Evolutionary conservation across 2,329 filamentous ascomycete genomes (phyloP).

Genomic region (Cladosporium cucumerinum): DNA sequence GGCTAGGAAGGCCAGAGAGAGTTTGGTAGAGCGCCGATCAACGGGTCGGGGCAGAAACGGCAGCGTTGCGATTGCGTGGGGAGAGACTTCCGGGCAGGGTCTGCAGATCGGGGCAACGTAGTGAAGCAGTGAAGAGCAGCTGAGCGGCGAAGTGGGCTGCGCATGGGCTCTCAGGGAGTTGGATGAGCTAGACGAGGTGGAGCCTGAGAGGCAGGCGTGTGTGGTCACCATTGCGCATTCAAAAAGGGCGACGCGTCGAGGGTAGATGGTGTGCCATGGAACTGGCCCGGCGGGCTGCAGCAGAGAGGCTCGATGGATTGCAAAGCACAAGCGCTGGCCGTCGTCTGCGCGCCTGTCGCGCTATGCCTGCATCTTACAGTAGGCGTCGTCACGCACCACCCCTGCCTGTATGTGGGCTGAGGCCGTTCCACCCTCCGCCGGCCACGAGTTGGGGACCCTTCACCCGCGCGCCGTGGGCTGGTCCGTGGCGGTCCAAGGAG

Average conservation of each 20-base stretch:
- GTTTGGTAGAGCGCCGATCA: not conserved
- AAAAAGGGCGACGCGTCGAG: not conserved
- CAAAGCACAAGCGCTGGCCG: slow-evolving; percentile 3
- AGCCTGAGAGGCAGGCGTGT: not conserved
- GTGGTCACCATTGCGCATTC: not conserved
- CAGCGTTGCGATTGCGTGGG: not conserved
- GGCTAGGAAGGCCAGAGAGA: not conserved
- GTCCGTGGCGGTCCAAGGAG: not conserved
- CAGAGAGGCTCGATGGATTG: not conserved
- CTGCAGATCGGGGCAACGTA: not conserved
- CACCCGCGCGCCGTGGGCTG: not conserved
- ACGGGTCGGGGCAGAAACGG: slow-evolving; percentile 1
- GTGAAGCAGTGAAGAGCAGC: slow-evolving; percentile 4
- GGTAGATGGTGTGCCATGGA: not conserved
- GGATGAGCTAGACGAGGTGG: not conserved
- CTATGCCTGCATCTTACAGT: not conserved
- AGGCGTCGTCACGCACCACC: slow-evolving; percentile 2
- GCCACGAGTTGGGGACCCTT: not conserved
- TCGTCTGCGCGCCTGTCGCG: slow-evolving; percentile 4
- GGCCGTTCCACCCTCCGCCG: not conserved
- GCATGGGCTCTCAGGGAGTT: not conserved
- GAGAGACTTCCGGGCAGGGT: not conserved
- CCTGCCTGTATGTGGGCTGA: not conserved
- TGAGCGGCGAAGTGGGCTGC: not conserved
- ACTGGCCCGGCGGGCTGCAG: not conserved